These are phyloP conservation scores for Metschnikowia baotianmanensis DNA, from an alignment of 805 yeast species.

Conservation along the genomic window DNA sequence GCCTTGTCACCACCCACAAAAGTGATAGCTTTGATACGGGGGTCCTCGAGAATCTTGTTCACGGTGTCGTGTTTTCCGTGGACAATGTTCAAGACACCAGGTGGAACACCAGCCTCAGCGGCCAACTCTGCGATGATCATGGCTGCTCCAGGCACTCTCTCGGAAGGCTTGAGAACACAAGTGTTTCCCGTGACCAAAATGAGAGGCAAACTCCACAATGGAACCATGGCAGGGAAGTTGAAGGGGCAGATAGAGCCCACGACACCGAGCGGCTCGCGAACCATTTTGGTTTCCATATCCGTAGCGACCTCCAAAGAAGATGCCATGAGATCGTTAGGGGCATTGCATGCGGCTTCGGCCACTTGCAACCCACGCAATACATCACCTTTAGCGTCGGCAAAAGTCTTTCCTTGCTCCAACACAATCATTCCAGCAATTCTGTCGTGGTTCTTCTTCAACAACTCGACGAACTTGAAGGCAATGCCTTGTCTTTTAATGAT, in stretches of 20 bases:
- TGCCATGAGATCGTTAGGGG: conserved; percentile 64
- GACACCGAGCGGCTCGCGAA: conserved; percentile 71
- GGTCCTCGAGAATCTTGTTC: conserved; percentile 66
- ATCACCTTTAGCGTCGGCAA: conserved; percentile 70
- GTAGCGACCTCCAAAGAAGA: conserved; percentile 62
- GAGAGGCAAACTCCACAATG: conserved; percentile 61
- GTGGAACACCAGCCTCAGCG: conserved; percentile 71
- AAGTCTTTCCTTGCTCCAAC: conserved; percentile 63
- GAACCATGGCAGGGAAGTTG: conserved; percentile 85
- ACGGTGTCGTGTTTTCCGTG: conserved; percentile 76
- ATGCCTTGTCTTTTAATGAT: conserved; percentile 71
- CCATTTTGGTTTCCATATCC: conserved; percentile 78
- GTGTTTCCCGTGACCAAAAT: conserved; percentile 72
- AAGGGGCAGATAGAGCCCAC: conserved; percentile 77
- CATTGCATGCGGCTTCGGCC: conserved; percentile 69
- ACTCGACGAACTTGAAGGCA: conserved; percentile 64
- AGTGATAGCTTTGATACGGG: conserved; percentile 71
- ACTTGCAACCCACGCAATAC: conserved; percentile 76
- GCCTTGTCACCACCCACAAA: conserved; percentile 81
- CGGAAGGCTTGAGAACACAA: conserved; percentile 55
- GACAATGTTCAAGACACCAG: conserved; percentile 67
- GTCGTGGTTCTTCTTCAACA: conserved; percentile 65
- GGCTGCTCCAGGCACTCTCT: conserved; percentile 81
- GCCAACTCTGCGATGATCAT: conserved; percentile 70
- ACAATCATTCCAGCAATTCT: conserved; percentile 57